A percentile compares a stretch with the other conserved stretches of the same genome.
Evolutionary conservation across 768 basidiomycete genomes (phyloP).

Genomic region (Panaeolus cyanescens): DNA sequence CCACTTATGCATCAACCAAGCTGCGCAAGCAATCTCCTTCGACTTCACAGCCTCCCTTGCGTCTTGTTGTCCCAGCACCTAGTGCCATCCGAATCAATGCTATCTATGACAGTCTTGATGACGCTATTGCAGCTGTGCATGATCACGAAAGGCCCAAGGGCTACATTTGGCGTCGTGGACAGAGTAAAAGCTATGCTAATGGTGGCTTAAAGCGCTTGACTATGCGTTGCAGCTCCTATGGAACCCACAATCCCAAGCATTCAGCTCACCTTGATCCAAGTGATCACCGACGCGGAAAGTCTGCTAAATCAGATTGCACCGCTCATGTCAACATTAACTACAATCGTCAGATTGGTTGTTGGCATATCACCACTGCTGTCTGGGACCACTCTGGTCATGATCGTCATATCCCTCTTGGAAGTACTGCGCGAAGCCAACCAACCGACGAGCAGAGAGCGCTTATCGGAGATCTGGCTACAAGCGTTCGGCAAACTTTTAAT

Average conservation of each 20-base stretch:
- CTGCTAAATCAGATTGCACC: conserved; percentile 17
- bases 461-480: conserved; percentile 11
- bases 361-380: conserved; percentile 13
- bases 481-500: background rate
- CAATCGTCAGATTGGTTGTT: background rate
- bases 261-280: conserved; percentile 17
- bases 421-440: conserved; percentile 11
- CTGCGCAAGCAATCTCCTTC: too few species aligned
- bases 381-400: conserved; percentile 30
- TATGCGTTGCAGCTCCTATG: conserved; percentile 22
- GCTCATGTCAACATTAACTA: conserved; percentile 23
- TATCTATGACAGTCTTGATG: conserved; percentile 3
- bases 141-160: conserved; percentile 14
- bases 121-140: conserved; percentile 12
- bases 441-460: conserved; percentile 17
- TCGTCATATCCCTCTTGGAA: conserved; percentile 20
- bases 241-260: conserved; percentile 6
- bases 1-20: too few species aligned
- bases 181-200: conserved; percentile 12
- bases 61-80: background rate
- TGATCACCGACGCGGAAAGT: conserved; percentile 14
- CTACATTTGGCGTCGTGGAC: conserved; percentile 16
- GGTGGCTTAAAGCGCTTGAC: conserved; percentile 9
- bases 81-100: background rate
- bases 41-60: background rate